phyloP scores from a whole-genome alignment of 352 stramenopile genomes.

The Globisporangium heterothallicum region DNA sequence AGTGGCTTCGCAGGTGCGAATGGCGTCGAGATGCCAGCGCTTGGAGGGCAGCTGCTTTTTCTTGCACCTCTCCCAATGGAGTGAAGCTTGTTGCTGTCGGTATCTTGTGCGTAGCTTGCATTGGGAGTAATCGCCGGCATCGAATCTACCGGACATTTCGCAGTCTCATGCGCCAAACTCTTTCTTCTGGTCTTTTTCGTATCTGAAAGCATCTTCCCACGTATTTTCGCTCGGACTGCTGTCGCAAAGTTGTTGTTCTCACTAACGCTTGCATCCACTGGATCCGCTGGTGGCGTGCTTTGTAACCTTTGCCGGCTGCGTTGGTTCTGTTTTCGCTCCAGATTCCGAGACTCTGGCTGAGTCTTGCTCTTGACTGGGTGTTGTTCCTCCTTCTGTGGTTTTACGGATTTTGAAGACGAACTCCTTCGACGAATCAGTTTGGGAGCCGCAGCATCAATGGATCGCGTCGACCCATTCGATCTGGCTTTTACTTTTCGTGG shows the following conservation, averaged over 20 bases:
- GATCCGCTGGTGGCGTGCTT: background rate
- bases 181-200: constrained; percentile 20
- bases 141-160: background rate
- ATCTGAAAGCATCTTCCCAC: constrained; percentile 27
- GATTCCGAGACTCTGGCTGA: background rate
- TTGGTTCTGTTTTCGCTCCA: constrained; percentile 2
- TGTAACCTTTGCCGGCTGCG: background rate
- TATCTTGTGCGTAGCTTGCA: background rate
- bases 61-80: background rate
- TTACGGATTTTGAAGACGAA: constrained; percentile 6
- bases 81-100: constrained; percentile 1
- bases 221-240: constrained; percentile 24
- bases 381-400: background rate
- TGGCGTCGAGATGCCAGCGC: background rate
- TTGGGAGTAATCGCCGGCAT: constrained; percentile 4
- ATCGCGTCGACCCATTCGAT: background rate
- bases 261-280: background rate
- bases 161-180: background rate
- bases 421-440: constrained; percentile 2
- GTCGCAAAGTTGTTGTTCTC: background rate
- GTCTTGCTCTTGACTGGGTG: background rate
- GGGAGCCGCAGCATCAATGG: background rate
- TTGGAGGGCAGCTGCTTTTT: constrained; percentile 6
- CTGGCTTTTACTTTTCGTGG: constrained; percentile 4
- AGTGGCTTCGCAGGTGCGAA: constrained; percentile 1